Percentiles rank a stretch among this genome's conserved stretches.
phyloP scores from a whole-genome alignment of 2,329 filamentous ascomycete species.

The Gaeumannomyces sp. region DNA sequence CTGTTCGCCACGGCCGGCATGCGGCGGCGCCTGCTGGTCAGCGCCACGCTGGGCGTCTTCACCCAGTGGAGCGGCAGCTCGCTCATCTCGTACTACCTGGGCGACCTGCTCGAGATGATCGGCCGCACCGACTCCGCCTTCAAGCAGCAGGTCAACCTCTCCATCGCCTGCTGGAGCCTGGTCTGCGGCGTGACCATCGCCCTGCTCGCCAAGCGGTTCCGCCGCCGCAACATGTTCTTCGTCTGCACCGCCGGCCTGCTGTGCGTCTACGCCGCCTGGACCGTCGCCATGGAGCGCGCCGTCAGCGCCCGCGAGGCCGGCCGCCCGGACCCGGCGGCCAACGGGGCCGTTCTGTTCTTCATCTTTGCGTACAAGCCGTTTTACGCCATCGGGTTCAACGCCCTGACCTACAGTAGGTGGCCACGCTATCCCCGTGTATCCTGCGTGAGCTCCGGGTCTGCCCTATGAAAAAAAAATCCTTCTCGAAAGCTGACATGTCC shows the following conservation, averaged over 20 bases:
- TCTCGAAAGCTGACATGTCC: too few relatives aligned
- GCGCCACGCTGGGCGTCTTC: constrained; percentile 43
- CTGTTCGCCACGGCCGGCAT: constrained; percentile 44
- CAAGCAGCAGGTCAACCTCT: constrained; percentile 39
- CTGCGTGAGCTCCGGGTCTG: too few relatives aligned
- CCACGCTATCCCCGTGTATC: constrained; percentile 22
- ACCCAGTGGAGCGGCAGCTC: constrained; percentile 49
- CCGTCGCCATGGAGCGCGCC: constrained; percentile 23
- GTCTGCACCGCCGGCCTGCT: constrained; percentile 37
- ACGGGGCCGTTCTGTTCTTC: constrained; percentile 40
- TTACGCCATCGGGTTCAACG: constrained; percentile 63
- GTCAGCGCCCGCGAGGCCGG: background rate
- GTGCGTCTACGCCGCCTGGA: constrained; percentile 41
- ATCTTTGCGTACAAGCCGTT: constrained; percentile 53
- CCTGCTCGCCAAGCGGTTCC: constrained; percentile 37
- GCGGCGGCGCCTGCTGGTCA: constrained; percentile 42
- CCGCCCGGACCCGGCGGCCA: background rate
- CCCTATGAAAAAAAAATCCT: too few relatives aligned
- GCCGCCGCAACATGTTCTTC: constrained; percentile 44
- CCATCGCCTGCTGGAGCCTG: constrained; percentile 40
- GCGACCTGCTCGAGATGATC: constrained; percentile 37
- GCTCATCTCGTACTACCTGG: constrained; percentile 44
- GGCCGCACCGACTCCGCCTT: constrained; percentile 35
- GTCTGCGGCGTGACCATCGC: constrained; percentile 37
- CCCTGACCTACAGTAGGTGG: constrained; percentile 53